phyloP scores from a whole-genome alignment of 768 basidiomycete species.

The Trametes maxima region DNA sequence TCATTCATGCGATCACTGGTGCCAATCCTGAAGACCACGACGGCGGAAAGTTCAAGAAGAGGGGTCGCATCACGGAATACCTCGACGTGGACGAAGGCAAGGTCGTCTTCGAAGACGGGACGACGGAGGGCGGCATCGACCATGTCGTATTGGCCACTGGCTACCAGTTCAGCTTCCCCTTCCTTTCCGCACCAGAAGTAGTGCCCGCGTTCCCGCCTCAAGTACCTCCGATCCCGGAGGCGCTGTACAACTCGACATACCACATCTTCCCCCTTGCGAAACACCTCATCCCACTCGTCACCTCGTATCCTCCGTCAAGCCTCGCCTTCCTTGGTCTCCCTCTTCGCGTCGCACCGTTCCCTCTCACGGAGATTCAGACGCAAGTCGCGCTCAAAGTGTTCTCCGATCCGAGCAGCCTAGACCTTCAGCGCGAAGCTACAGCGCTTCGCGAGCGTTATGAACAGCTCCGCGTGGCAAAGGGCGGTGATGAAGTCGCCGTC shows the following conservation, averaged over 20 bases:
- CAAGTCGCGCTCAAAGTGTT: slow-evolving; percentile 61
- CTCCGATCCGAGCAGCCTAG: slow-evolving; percentile 49
- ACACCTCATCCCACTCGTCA: slow-evolving; percentile 64
- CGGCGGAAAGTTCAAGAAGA: slow-evolving; percentile 31
- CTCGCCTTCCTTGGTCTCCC: slow-evolving; percentile 71
- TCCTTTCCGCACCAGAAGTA: slow-evolving; percentile 49
- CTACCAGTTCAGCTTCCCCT: slow-evolving; percentile 68
- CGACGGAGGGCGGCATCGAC: slow-evolving; percentile 56
- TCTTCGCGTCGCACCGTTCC: slow-evolving; percentile 67
- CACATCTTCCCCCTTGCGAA: slow-evolving; percentile 72
- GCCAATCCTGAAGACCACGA: slow-evolving; percentile 27
- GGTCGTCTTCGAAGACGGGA: slow-evolving; percentile 63
- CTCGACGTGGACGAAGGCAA: slow-evolving; percentile 43
- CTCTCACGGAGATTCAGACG: slow-evolving; percentile 77
- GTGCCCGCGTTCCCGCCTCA: slow-evolving; percentile 42
- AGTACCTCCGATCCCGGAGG: slow-evolving; percentile 50
- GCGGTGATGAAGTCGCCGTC: slow-evolving; percentile 38
- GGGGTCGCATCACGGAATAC: slow-evolving; percentile 46
- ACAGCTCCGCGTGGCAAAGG: slow-evolving; percentile 34
- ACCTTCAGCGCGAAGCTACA: slow-evolving; percentile 48
- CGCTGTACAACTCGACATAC: slow-evolving; percentile 64
- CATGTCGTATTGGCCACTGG: slow-evolving; percentile 78
- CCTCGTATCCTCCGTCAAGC: slow-evolving; percentile 48
- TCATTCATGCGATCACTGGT: slow-evolving; percentile 59
- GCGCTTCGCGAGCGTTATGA: slow-evolving; percentile 52